phyloP scores from a whole-genome alignment of 176 grass and related monocot genomes.

The Poa annua region DNA sequence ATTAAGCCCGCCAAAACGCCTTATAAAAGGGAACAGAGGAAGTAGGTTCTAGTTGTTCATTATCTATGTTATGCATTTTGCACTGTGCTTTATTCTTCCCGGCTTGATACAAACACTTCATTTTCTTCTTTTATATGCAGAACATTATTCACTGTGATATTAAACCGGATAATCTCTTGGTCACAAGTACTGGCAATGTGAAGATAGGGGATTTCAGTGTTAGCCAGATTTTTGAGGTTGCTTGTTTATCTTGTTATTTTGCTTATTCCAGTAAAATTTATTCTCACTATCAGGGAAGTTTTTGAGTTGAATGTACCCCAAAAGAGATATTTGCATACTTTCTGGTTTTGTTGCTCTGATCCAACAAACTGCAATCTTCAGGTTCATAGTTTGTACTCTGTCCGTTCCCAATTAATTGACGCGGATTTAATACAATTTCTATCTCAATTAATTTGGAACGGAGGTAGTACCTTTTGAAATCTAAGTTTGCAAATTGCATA shows the following conservation, averaged over 20 bases:
- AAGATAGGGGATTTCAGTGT: slow-evolving; percentile 96
- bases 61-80: slow-evolving; percentile 28
- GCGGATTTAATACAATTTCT: too few relatives aligned
- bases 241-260: slow-evolving; percentile 27
- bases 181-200: slow-evolving; percentile 67
- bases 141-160: slow-evolving; percentile 93
- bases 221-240: slow-evolving; percentile 90
- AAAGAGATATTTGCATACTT: neutral
- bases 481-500: neutral
- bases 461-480: neutral
- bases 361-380: slow-evolving; percentile 1
- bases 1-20: too few relatives aligned
- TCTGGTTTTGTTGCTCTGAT: neutral
- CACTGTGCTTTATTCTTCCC: slow-evolving; percentile 7
- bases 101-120: neutral
- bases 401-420: too few relatives aligned
- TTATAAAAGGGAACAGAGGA: too few relatives aligned
- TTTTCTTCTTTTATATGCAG: slow-evolving; percentile 47
- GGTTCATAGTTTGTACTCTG: neutral
- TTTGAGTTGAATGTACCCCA: slow-evolving; percentile 11
- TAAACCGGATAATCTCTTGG: slow-evolving; percentile 92
- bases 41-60: neutral
- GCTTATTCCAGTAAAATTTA: slow-evolving; percentile 16
- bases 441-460: too few relatives aligned
- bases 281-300: slow-evolving; percentile 5